Evolutionary conservation across 352 stramenopile genomes (phyloP).

Genomic region (Globisporangium takayamanum): DNA sequence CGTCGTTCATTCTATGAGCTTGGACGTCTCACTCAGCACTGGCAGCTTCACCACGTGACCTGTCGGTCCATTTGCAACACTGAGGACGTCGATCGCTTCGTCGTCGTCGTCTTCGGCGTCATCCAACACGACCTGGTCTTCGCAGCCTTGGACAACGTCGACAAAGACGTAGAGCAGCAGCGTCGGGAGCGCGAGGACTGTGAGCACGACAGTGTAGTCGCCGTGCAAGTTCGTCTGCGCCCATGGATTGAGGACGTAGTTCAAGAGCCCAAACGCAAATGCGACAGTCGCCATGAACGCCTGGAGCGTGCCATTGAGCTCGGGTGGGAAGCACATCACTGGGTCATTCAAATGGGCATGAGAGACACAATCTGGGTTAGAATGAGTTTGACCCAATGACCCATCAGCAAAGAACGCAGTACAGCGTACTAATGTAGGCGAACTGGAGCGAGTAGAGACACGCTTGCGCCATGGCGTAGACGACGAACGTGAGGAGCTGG

Average conservation of each 20-base stretch:
- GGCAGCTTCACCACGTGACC: not conserved
- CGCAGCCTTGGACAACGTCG: conserved; percentile 44
- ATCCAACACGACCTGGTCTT: conserved; percentile 49
- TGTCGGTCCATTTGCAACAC: not conserved
- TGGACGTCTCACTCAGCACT: conserved; percentile 25
- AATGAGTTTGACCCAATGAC: not conserved
- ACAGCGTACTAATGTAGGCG: conserved; percentile 72
- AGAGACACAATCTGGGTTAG: not conserved
- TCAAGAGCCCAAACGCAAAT: conserved; percentile 63
- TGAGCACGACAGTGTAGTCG: conserved; percentile 54
- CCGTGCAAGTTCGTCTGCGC: conserved; percentile 62
- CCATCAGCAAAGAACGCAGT: not conserved
- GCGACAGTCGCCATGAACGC: conserved; percentile 65
- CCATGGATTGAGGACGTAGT: conserved; percentile 73
- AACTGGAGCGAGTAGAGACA: conserved; percentile 80
- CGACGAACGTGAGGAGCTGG: conserved; percentile 61
- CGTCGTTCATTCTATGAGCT: conserved; percentile 26
- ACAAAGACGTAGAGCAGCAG: conserved; percentile 62
- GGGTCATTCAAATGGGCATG: not conserved
- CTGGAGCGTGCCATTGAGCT: conserved; percentile 73
- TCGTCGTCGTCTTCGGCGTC: conserved; percentile 15
- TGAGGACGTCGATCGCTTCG: not conserved
- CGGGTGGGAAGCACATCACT: conserved; percentile 80
- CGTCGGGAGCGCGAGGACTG: conserved; percentile 47
- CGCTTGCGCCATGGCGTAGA: conserved; percentile 71